These are phyloP conservation scores for Davidsoniella neocaledoniae DNA, from an alignment of 2,329 filamentous ascomycete genomes.

Conservation along the genomic window DNA sequence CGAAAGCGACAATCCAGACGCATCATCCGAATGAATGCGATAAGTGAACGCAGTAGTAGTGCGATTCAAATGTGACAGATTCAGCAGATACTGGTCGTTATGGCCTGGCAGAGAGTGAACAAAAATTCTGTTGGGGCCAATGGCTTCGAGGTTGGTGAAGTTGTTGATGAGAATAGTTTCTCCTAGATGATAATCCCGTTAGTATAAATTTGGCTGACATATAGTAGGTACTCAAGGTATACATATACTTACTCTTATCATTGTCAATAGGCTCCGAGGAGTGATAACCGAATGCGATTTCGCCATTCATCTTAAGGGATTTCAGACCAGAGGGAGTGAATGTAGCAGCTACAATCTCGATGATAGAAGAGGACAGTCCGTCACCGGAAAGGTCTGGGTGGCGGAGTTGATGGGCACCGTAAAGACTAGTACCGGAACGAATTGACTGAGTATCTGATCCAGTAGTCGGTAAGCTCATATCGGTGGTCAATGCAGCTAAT, in stretches of 20 bases:
- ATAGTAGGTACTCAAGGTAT: neutral
- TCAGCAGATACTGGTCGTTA: conserved; percentile 65
- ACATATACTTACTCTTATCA: conserved; percentile 28
- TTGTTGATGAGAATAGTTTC: conserved; percentile 74
- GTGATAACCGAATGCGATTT: conserved; percentile 79
- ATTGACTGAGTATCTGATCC: conserved; percentile 71
- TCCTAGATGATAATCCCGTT: conserved; percentile 23
- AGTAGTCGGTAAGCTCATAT: conserved; percentile 41
- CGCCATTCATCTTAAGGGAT: conserved; percentile 61
- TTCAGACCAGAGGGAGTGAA: conserved; percentile 61
- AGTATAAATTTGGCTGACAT: conserved; percentile 8
- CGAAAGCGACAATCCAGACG: conserved; percentile 26
- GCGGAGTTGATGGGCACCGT: conserved; percentile 48
- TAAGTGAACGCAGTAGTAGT: conserved; percentile 84
- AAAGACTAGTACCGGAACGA: conserved; percentile 69
- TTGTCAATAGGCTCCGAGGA: conserved; percentile 26
- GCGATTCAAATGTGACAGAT: conserved; percentile 54
- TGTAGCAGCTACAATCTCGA: conserved; percentile 76
- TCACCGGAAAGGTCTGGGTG: conserved; percentile 69
- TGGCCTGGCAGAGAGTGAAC: conserved; percentile 47
- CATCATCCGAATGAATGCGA: conserved; percentile 56
- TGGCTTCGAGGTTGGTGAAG: conserved; percentile 72
- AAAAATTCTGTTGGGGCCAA: conserved; percentile 86
- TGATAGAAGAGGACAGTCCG: conserved; percentile 73
- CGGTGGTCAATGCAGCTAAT: conserved; percentile 42